phyloP scores from a whole-genome alignment of 2,329 filamentous ascomycete species.

The Aquanectria penicillioides region DNA sequence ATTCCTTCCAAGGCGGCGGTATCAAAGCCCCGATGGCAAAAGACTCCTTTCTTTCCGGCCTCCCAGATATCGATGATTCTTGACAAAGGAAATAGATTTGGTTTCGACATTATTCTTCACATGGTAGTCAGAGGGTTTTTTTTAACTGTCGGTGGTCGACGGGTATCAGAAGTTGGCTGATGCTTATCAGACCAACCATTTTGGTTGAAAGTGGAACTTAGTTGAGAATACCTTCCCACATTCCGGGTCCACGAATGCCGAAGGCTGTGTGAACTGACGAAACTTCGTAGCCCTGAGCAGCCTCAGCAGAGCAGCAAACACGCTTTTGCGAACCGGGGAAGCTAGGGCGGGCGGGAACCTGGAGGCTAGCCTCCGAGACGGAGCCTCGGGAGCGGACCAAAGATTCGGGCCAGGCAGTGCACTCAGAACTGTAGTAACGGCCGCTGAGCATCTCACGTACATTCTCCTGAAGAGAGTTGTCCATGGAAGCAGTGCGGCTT shows the following conservation, averaged over 20 bases:
- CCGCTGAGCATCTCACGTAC: conserved; percentile 70
- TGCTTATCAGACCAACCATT: conserved; percentile 29
- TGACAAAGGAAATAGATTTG: conserved; percentile 43
- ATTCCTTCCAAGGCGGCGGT: conserved; percentile 41
- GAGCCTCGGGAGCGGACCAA: conserved; percentile 49
- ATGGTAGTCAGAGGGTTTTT: conserved; percentile 31
- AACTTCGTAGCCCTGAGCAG: conserved; percentile 58
- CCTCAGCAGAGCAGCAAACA: conserved; percentile 73
- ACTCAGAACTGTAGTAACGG: conserved; percentile 42
- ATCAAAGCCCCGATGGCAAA: conserved; percentile 44
- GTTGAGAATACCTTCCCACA: conserved; percentile 74
- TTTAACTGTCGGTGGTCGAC: conserved; percentile 31
- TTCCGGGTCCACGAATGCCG: conserved; percentile 66
- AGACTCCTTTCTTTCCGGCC: conserved; percentile 43
- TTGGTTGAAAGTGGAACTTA: conserved; percentile 44
- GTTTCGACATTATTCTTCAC: conserved; percentile 39
- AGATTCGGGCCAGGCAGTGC: conserved; percentile 48
- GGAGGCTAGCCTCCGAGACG: conserved; percentile 41
- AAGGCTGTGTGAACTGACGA: conserved; percentile 60
- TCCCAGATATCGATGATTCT: conserved; percentile 36
- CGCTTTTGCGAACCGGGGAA: conserved; percentile 68
- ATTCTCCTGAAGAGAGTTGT: conserved; percentile 71
- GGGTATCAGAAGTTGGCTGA: conserved; percentile 33
- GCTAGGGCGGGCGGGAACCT: conserved; percentile 53
- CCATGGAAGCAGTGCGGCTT: conserved; percentile 66